These are phyloP conservation scores for Paxillus rubicundulus DNA, from an alignment of 768 basidiomycete genomes.

Conservation along the genomic window DNA sequence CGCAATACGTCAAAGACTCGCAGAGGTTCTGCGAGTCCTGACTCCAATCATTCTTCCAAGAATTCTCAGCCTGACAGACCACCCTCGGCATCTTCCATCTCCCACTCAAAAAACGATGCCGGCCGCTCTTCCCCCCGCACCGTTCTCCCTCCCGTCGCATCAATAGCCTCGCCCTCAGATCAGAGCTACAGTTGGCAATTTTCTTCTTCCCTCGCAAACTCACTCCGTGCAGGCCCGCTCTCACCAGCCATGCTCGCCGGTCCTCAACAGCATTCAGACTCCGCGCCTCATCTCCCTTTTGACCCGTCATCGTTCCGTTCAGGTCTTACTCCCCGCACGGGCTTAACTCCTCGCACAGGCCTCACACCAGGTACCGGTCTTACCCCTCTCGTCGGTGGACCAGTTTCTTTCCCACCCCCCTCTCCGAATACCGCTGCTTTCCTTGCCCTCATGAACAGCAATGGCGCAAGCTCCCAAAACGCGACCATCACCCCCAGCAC, in stretches of 20 bases:
- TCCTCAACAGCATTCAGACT: conserved; percentile 54
- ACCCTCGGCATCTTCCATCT: conserved; percentile 32
- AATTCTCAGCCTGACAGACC: conserved; percentile 33
- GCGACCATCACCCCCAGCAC: conserved; percentile 62
- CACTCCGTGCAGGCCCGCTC: conserved; percentile 88
- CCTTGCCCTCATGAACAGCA: conserved; percentile 84
- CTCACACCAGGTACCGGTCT: conserved; percentile 74
- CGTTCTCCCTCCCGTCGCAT: conserved; percentile 76
- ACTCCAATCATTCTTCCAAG: conserved; percentile 39
- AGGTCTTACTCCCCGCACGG: conserved; percentile 83
- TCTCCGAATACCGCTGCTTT: conserved; percentile 91
- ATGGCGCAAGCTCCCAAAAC: conserved; percentile 31
- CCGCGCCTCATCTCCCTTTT: conserved; percentile 46
- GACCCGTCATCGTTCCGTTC: conserved; percentile 77
- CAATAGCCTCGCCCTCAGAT: conserved; percentile 62
- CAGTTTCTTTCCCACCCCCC: conserved; percentile 75
- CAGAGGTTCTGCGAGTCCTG: conserved; percentile 31
- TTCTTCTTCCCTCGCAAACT: conserved; percentile 61
- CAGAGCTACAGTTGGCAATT: conserved; percentile 58
- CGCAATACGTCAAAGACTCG: conserved; percentile 39
- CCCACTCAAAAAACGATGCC: conserved; percentile 30
- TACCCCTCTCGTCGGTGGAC: conserved; percentile 75
- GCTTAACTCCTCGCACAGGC: conserved; percentile 83
- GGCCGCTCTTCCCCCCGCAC: conserved; percentile 52
- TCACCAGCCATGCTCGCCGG: conserved; percentile 96